Evolutionary conservation across 2,329 filamentous ascomycete genomes (phyloP).

Genomic region (Trichoderma endophyticum): DNA sequence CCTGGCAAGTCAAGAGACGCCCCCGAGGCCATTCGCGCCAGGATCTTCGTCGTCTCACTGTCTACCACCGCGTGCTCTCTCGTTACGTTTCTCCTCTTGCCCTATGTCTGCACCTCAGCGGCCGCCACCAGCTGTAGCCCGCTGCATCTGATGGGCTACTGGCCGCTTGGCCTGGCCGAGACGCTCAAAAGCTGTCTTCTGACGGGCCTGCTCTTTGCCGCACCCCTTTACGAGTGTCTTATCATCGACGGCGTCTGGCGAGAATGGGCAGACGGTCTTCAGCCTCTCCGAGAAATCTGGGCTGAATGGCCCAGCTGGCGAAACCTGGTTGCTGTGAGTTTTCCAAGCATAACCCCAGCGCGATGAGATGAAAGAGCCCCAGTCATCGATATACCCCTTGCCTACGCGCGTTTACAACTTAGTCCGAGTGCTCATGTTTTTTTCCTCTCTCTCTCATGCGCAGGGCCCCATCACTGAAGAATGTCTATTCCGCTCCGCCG

Average conservation of each 20-base stretch:
- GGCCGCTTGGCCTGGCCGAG: slow-evolving; percentile 68
- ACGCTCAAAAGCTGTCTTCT: slow-evolving; percentile 63
- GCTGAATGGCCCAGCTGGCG: slow-evolving; percentile 78
- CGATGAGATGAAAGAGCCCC: background rate
- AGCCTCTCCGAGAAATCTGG: slow-evolving; percentile 57
- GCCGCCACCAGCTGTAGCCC: slow-evolving; percentile 42
- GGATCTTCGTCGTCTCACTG: slow-evolving; percentile 74
- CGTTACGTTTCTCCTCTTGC: slow-evolving; percentile 64
- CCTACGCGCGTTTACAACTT: background rate
- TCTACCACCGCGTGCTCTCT: slow-evolving; percentile 69
- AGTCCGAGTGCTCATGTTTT: background rate
- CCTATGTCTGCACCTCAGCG: background rate
- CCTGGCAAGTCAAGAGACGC: slow-evolving; percentile 78
- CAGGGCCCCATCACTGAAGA: slow-evolving; percentile 89
- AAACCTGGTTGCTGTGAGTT: slow-evolving; percentile 77
- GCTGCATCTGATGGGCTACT: slow-evolving; percentile 73
- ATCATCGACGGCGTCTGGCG: slow-evolving; percentile 70
- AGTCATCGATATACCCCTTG: background rate
- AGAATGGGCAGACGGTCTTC: slow-evolving; percentile 53
- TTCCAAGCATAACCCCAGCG: background rate
- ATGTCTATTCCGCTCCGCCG: slow-evolving; percentile 84
- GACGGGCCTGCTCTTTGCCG: slow-evolving; percentile 75
- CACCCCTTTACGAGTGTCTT: slow-evolving; percentile 77
- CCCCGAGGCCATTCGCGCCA: slow-evolving; percentile 81
- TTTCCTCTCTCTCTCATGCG: background rate